A percentile compares a stretch with the other conserved stretches of the same genome.
phyloP scores from a whole-genome alignment of 441 rosid species.

The Gossypium lobatum region DNA sequence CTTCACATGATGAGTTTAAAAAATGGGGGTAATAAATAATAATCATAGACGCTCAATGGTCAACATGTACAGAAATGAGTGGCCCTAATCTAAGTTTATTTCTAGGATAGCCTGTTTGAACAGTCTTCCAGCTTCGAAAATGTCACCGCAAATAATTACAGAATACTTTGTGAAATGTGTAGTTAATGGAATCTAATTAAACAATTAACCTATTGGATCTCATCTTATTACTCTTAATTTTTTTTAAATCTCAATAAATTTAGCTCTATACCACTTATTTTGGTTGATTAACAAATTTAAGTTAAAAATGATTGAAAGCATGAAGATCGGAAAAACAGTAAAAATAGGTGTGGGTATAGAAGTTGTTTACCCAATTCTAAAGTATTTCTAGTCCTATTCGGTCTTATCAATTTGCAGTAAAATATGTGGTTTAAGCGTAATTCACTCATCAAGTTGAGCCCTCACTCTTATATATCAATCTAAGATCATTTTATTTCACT shows the following conservation, averaged over 20 bases:
- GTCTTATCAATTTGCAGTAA: no score
- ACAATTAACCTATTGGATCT: constrained; percentile 4
- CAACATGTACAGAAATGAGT: background rate
- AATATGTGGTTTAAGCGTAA: no score
- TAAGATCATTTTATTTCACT: no score
- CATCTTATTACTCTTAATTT: background rate
- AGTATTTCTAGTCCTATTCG: no score
- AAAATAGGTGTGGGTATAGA: no score
- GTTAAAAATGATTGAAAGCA: no score
- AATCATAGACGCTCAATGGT: background rate
- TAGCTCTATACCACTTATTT: background rate
- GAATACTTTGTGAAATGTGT: background rate
- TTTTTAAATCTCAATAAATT: background rate
- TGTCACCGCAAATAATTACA: background rate
- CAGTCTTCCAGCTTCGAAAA: background rate
- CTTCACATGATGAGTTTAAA: background rate
- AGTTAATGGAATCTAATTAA: background rate
- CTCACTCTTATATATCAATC: no score
- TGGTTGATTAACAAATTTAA: background rate
- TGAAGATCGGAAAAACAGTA: no score
- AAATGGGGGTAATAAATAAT: background rate
- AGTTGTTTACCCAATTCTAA: no score
- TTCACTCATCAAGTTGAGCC: no score
- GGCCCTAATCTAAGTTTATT: background rate
- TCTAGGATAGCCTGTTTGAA: background rate